A percentile compares a stretch with the other conserved stretches of the same genome.
Evolutionary conservation across 495 filamentous ascomycete species (phyloP).

Genomic region (Talaromyces trachyspermus): DNA sequence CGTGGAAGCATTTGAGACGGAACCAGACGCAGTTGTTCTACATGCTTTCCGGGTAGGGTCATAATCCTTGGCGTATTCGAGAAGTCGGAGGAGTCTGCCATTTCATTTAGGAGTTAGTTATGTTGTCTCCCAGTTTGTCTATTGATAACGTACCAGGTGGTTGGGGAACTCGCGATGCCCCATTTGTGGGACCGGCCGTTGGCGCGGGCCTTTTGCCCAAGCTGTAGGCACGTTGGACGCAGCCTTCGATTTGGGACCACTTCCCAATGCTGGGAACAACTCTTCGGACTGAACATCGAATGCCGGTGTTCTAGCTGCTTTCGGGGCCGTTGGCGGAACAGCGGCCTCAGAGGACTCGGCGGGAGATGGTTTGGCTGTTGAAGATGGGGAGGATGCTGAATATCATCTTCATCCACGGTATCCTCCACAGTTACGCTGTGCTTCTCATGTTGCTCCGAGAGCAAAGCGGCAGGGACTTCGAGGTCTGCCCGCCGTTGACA

Average conservation of each 20-base stretch:
- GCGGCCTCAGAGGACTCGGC: constrained; percentile 14
- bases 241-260: constrained; percentile 54
- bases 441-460: constrained; percentile 67
- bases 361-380: constrained; percentile 14
- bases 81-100: constrained; percentile 4
- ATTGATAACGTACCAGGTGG: constrained; percentile 30
- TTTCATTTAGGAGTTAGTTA: not conserved
- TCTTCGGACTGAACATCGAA: constrained; percentile 84
- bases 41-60: constrained; percentile 69
- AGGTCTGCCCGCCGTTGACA: constrained; percentile 27
- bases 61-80: constrained; percentile 49
- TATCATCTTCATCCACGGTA: constrained; percentile 69
- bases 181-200: constrained; percentile 55
- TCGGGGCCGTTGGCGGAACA: constrained; percentile 22
- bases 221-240: constrained; percentile 51
- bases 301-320: constrained; percentile 34
- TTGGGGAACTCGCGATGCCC: constrained; percentile 38
- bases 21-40: constrained; percentile 62
- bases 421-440: constrained; percentile 71
- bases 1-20: constrained; percentile 65
- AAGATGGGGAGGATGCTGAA: constrained; percentile 50
- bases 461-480: constrained; percentile 59
- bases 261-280: constrained; percentile 80
- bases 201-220: constrained; percentile 58
- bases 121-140: not conserved